These are phyloP conservation scores for Periconia digitata DNA, from an alignment of 2,329 filamentous ascomycete genomes.

Conservation along the genomic window DNA sequence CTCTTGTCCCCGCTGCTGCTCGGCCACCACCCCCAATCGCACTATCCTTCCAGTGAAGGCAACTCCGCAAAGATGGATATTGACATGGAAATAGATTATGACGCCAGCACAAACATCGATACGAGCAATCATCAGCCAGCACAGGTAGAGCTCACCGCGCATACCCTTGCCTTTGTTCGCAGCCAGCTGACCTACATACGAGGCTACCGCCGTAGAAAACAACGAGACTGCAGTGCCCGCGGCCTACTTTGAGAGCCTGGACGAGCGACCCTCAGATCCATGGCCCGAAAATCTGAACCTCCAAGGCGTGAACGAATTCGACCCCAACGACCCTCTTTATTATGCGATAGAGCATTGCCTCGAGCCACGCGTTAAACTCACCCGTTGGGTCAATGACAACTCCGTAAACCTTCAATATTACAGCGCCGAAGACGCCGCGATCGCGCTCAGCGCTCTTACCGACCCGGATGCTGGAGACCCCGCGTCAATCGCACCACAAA, in stretches of 20 bases:
- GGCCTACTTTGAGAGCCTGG: constrained; percentile 36
- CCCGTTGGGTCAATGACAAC: constrained; percentile 95
- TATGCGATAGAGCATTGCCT: constrained; percentile 72
- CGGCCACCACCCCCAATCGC: not conserved
- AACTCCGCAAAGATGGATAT: constrained; percentile 23
- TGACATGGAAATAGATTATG: constrained; percentile 37
- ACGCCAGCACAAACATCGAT: constrained; percentile 23
- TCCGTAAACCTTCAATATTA: constrained; percentile 85
- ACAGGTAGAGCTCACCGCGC: constrained; percentile 17
- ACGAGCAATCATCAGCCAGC: constrained; percentile 25
- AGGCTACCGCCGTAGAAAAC: constrained; percentile 4
- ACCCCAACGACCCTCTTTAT: constrained; percentile 74
- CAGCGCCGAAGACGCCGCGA: constrained; percentile 54
- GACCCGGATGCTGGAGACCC: constrained; percentile 48
- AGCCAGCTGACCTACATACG: not conserved
- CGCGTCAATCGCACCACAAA: constrained; percentile 55
- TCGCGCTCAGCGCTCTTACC: constrained; percentile 57
- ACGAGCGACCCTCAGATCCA: constrained; percentile 20
- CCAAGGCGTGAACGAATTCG: constrained; percentile 78
- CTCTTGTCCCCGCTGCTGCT: constrained; percentile 4
- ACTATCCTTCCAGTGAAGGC: not conserved
- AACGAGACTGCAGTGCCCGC: constrained; percentile 28
- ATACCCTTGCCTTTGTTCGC: constrained; percentile 2
- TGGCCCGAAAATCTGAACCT: constrained; percentile 75
- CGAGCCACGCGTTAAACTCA: constrained; percentile 54